Evolutionary conservation across 2,329 filamentous ascomycete species (phyloP).

Genomic region (Botryosphaeria agaves): DNA sequence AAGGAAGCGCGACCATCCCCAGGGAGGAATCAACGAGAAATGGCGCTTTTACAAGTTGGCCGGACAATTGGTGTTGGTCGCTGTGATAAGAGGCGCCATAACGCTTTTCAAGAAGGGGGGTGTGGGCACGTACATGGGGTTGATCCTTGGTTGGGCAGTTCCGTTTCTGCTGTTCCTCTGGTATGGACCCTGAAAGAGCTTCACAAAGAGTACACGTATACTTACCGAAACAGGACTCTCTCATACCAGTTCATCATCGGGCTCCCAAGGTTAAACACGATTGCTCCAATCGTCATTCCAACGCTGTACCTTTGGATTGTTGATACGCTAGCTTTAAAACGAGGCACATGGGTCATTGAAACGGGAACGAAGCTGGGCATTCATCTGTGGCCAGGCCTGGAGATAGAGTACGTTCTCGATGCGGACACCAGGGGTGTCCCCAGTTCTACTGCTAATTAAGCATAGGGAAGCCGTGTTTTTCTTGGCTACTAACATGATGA

Average conservation of each 20-base stretch:
- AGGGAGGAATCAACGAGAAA: conserved; percentile 10
- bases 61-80: conserved; percentile 33
- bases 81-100: conserved; percentile 26
- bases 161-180: conserved; percentile 49
- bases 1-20: conserved; percentile 9
- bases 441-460: conserved; percentile 6
- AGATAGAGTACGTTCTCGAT: conserved; percentile 39
- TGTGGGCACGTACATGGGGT: conserved; percentile 45
- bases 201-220: background rate
- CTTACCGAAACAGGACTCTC: conserved; percentile 26
- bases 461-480: conserved; percentile 52
- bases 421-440: no score
- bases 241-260: conserved; percentile 45
- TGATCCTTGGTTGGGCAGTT: conserved; percentile 52
- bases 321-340: conserved; percentile 47
- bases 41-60: conserved; percentile 24
- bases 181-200: conserved; percentile 13
- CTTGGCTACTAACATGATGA: conserved; percentile 48
- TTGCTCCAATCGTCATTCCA: conserved; percentile 42
- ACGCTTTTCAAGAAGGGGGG: conserved; percentile 27
- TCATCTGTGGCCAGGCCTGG: conserved; percentile 45
- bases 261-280: conserved; percentile 39
- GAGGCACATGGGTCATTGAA: conserved; percentile 57
- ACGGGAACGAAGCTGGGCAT: conserved; percentile 47
- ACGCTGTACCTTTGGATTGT: conserved; percentile 58